A percentile compares a stretch with the other conserved stretches of the same genome.
Evolutionary conservation across 1,284 basidiomycete species (phyloP).

Genomic region (Hypsizygus ulmarius): DNA sequence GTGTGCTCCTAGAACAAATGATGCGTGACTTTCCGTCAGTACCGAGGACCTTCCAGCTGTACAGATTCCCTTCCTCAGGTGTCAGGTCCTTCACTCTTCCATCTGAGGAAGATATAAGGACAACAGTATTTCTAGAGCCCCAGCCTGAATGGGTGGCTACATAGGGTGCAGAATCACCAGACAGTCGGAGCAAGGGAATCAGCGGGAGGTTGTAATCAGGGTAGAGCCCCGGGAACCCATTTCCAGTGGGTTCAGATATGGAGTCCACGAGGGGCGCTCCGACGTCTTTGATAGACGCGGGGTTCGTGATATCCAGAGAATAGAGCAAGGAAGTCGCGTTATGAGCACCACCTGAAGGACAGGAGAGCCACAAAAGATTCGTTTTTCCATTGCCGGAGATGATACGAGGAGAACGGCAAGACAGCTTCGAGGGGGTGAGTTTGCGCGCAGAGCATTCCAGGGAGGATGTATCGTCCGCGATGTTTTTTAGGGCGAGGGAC

Average conservation of each 20-base stretch:
- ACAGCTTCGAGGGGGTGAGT: slow-evolving; percentile 41
- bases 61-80: slow-evolving; percentile 34
- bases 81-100: slow-evolving; percentile 44
- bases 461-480: slow-evolving; percentile 5
- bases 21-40: slow-evolving; percentile 47
- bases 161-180: slow-evolving; percentile 21
- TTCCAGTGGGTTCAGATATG: slow-evolving; percentile 35
- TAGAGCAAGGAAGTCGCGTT: slow-evolving; percentile 54
- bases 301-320: slow-evolving; percentile 33
- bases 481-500: not conserved
- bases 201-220: slow-evolving; percentile 46
- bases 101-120: slow-evolving; percentile 37
- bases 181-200: slow-evolving; percentile 40
- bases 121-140: slow-evolving; percentile 49
- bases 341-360: slow-evolving; percentile 58
- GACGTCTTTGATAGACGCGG: slow-evolving; percentile 16
- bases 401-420: slow-evolving; percentile 59
- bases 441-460: slow-evolving; percentile 28
- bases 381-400: slow-evolving; percentile 24
- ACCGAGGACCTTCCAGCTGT: slow-evolving; percentile 52
- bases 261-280: slow-evolving; percentile 33
- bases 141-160: slow-evolving; percentile 50
- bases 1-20: slow-evolving; percentile 51
- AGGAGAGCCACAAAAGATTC: slow-evolving; percentile 55
- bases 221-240: slow-evolving; percentile 65